Evolutionary conservation across 768 basidiomycete species (phyloP), one percentile per base, ranked within the genome.

Genomic region (Podaxis sp.): DNA sequence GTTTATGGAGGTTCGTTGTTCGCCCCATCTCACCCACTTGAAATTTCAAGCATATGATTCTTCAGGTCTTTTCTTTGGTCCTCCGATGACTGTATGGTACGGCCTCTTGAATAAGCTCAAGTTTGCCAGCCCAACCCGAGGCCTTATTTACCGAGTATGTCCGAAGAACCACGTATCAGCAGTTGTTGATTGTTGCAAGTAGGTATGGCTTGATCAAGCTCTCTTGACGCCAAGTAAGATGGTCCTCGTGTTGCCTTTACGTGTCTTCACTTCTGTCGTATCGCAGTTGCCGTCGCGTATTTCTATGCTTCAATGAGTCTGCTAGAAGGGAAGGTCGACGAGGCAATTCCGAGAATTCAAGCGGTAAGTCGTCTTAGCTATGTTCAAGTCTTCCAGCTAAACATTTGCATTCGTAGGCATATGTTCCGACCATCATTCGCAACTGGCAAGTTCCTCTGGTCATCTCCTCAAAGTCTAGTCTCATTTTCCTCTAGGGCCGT

Each of bases 151-250:
- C 67, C 79, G 89, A 38, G 91, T 91, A 54, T 50, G 86, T 68
- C 49, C 37, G 28, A 55, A 56, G 38, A 56, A 2, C 38, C 58
- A 56, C 13, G 53, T 12, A 11, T 15, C 26, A 17, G 50, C 20
- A 57, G 62, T 24, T 37, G n/a, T 44, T 66, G 17, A 46, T 58
- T 20, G 22, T 55, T 15, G 15, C 22, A 24, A 48, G 54, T 70
- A 89, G 90, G 90, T 93, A 5, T 91, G 83, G 74, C 79, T 95
- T 28, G 95, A 96, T 72, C 95, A 96, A 75, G 83, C 84, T 4
- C 68, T 91, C 12, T 77, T 93, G 52, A 89, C 92, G 1, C 94
- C 95, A 10, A 78, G 88, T 84, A 66, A 64, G 77, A 22, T 46
- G 3, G 67, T 11, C 2, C 28, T 20, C 53, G 12, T 37, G 24